phyloP scores from a whole-genome alignment of 2,329 filamentous ascomycete genomes.

The Cercospora nicotianae region DNA sequence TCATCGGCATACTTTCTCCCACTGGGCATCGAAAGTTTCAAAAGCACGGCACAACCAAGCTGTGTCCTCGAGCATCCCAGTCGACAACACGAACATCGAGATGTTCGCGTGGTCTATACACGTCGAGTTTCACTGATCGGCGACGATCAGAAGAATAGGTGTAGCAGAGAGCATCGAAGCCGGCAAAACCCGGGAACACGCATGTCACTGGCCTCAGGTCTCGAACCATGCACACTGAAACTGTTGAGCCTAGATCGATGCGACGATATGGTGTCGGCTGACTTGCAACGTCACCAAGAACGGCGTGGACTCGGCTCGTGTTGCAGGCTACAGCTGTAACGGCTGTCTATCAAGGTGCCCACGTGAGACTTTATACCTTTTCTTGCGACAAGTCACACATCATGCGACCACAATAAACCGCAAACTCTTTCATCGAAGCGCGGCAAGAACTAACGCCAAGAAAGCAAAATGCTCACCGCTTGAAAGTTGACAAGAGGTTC shows the following conservation, averaged over 20 bases:
- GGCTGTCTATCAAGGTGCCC: neutral
- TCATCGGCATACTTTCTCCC: slow-evolving; percentile 3
- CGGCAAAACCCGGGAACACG: neutral
- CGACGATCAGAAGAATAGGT: neutral
- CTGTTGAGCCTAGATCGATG: neutral
- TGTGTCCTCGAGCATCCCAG: neutral
- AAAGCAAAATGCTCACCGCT: neutral
- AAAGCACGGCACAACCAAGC: neutral
- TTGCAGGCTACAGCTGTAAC: neutral
- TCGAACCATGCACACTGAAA: slow-evolving; percentile 2
- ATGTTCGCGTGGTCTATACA: neutral
- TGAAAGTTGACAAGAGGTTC: neutral
- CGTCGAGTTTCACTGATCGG: neutral
- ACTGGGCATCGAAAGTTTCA: slow-evolving; percentile 1
- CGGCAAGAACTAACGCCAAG: neutral
- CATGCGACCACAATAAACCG: neutral
- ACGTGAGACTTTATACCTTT: neutral
- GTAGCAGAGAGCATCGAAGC: neutral
- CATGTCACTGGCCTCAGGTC: neutral
- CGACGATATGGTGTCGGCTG: neutral
- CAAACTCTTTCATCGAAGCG: neutral
- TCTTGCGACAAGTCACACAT: slow-evolving; percentile 5
- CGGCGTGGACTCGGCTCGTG: neutral
- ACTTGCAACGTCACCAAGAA: neutral
- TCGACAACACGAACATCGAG: neutral